phyloP scores from a whole-genome alignment of 192 early-diverging fungal species.

The Jimgerdemannia flammicorona region DNA sequence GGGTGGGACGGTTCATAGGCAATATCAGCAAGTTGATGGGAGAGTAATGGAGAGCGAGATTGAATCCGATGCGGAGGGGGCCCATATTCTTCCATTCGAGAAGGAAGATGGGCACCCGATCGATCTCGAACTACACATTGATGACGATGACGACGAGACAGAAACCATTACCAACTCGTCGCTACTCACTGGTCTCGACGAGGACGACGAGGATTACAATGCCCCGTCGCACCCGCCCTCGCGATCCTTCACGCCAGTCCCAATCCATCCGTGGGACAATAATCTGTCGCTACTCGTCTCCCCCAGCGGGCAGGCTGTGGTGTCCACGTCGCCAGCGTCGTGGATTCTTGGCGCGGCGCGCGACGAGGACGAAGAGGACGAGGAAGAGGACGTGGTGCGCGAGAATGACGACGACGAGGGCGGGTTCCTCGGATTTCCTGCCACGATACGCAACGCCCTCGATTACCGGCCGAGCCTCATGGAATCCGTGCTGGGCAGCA shows the following conservation, averaged over 20 bases:
- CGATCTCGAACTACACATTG: not conserved
- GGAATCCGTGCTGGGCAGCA: not conserved
- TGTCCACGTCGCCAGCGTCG: not conserved
- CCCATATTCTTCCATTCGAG: not conserved
- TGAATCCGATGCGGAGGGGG: not conserved
- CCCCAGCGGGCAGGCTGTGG: not conserved
- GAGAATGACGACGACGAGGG: not conserved
- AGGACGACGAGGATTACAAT: not conserved
- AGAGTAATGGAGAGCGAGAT: not conserved
- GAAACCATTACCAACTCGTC: not conserved
- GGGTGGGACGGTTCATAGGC: not conserved
- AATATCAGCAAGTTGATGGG: no score
- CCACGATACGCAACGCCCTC: not conserved
- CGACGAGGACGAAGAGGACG: not conserved
- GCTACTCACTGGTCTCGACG: not conserved
- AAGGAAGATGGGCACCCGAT: not conserved
- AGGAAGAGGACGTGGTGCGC: not conserved
- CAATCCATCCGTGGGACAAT: not conserved
- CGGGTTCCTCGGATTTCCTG: not conserved
- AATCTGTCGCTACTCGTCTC: not conserved
- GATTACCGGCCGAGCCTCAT: not conserved
- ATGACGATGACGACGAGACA: not conserved
- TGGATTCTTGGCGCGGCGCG: not conserved
- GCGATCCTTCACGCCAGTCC: not conserved
- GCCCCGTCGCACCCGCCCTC: not conserved